Evolutionary conservation across 768 basidiomycete genomes (phyloP), one percentile per base, ranked within the genome.

Genomic region (Coprinellus aureogranulatus): DNA sequence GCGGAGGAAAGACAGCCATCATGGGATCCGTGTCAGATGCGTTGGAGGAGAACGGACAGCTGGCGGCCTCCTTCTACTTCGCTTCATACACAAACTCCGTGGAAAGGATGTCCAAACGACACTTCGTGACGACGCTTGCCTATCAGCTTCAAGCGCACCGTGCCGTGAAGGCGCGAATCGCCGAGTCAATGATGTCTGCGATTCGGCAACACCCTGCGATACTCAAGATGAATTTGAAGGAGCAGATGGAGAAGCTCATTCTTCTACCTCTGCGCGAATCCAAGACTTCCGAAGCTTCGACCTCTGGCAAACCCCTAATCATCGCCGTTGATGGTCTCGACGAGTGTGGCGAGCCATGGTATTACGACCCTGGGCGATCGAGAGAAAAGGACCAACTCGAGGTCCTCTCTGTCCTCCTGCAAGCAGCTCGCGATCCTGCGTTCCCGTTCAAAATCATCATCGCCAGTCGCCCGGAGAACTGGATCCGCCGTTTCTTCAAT

Each of bases 311-410:
- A 10, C 46, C 55, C 1, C 18, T 48, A 5, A 26, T 37, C 26
- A 57, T 57, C 23, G 18, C 50, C 47, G 50, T 57, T 47, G 55
- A 57, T 23, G 55, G 55, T 4, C 23, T 57, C 11, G 55, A 57
- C 23, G 55, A 57, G 25, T 57, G 55, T 28, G 41, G 20, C 10
- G 20, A 44, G 20, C 8, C 34, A 6, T 6, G 8, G 14, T 34
- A 34, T 34, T 4, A 47, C 3, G 54, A 31, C 23, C 30, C 45
- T 16, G 44, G 22, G 1, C 44, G 45, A 11, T 34, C 34, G 14
- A 34, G 34, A 14, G 6, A 16, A n/a, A n/a, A n/a, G 8, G 20
- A 22, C 41, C 55, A 57, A n/a, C 9, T 22, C 4, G 55, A 48
- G 18, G 20, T 57, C 2, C 47, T 57, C n/a, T 1, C 23, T 6